Evolutionary conservation across 441 rosid genomes (phyloP).

Genomic region (Geranium incanum): DNA sequence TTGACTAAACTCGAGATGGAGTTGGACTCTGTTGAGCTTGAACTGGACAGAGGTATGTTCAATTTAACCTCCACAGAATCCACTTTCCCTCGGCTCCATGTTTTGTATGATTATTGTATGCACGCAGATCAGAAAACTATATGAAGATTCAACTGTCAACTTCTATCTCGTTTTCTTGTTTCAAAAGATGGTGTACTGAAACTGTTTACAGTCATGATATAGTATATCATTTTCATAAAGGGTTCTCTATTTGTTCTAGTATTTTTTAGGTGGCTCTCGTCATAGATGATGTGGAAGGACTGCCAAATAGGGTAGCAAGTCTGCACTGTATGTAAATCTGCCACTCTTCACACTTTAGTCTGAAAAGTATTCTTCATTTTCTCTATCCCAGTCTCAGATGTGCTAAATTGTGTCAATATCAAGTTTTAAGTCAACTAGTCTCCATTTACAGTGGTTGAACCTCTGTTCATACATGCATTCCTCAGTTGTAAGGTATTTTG

Average conservation of each 20-base stretch:
- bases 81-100: background rate
- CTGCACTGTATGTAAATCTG: too few species aligned
- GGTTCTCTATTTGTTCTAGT: background rate
- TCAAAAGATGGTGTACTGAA: background rate
- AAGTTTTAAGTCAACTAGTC: too few species aligned
- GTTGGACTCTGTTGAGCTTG: constrained; percentile 73
- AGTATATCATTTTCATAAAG: background rate
- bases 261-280: background rate
- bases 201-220: background rate
- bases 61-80: background rate
- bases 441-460: too few species aligned
- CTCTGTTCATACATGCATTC: too few species aligned
- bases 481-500: too few species aligned
- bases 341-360: too few species aligned
- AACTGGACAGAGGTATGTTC: constrained; percentile 69
- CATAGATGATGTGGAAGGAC: background rate
- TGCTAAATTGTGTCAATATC: too few species aligned
- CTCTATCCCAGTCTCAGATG: too few species aligned
- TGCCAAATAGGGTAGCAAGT: background rate
- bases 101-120: background rate
- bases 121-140: background rate
- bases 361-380: too few species aligned
- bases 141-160: background rate
- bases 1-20: constrained; percentile 85
- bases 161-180: background rate